Evolutionary conservation across 768 basidiomycete species (phyloP).

Genomic region (Mycena galopus): DNA sequence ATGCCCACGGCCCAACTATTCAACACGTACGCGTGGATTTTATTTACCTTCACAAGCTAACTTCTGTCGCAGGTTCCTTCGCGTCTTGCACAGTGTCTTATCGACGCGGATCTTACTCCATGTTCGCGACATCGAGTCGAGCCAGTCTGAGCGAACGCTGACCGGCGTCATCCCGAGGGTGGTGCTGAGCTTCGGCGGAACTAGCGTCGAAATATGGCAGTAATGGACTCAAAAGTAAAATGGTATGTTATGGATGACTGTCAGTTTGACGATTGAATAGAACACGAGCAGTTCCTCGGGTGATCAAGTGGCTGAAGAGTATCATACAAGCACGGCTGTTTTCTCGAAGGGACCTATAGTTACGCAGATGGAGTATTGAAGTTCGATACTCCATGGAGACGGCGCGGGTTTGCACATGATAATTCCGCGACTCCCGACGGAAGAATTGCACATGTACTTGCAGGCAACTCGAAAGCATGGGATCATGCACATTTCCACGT

Average conservation of each 20-base stretch:
- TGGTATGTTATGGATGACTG: not conserved
- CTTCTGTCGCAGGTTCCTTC: slow-evolving; percentile 21
- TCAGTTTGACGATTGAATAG: not conserved
- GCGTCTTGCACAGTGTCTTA: slow-evolving; percentile 28
- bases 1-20: slow-evolving; percentile 21
- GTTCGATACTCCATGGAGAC: no score
- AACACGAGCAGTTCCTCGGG: no score
- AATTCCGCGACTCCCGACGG: no score
- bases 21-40: slow-evolving; percentile 21
- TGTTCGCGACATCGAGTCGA: slow-evolving; percentile 18
- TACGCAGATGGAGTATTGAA: no score
- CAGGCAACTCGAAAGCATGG: no score
- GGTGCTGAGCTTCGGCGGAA: slow-evolving; percentile 22
- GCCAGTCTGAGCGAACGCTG: not conserved
- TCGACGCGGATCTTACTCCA: slow-evolving; percentile 33
- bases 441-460: no score
- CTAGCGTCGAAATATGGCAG: not conserved
- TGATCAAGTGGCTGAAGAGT: no score
- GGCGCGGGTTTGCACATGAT: no score
- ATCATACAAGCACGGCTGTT: no score
- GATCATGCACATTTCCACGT: no score
- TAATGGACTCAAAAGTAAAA: not conserved
- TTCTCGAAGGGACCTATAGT: no score
- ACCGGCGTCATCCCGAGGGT: not conserved
- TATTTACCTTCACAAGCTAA: not conserved